These are phyloP conservation scores for Aspergillus conjunctus DNA, from an alignment of 495 filamentous ascomycete species.

Conservation along the genomic window DNA sequence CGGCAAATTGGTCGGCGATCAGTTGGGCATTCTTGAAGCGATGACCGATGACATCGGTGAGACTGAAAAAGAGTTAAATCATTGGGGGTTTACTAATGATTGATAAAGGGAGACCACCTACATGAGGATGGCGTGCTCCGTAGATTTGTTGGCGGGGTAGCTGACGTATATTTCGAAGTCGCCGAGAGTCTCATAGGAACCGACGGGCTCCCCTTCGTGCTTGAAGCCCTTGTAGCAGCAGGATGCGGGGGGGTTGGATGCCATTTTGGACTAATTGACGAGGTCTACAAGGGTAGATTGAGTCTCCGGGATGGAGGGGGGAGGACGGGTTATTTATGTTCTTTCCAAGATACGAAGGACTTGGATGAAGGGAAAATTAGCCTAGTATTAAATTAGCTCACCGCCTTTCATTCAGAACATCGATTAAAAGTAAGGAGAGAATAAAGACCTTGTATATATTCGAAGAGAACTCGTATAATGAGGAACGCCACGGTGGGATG, in stretches of 20 bases:
- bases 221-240: slow-evolving; percentile 17
- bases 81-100: too few species aligned
- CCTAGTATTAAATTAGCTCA: too few species aligned
- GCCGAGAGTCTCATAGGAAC: slow-evolving; percentile 24
- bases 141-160: slow-evolving; percentile 32
- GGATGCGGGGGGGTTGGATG: slow-evolving; percentile 7
- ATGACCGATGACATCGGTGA: slow-evolving; percentile 38
- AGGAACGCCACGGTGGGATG: too few species aligned
- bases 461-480: too few species aligned
- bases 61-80: background rate
- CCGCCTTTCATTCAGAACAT: too few species aligned
- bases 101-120: background rate
- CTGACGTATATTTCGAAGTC: slow-evolving; percentile 30
- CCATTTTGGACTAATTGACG: background rate
- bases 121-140: slow-evolving; percentile 32
- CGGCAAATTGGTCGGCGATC: slow-evolving; percentile 71
- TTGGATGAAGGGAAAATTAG: too few species aligned
- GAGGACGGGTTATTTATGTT: too few species aligned
- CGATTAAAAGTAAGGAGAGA: too few species aligned
- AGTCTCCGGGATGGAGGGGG: background rate
- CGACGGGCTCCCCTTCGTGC: slow-evolving; percentile 31
- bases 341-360: too few species aligned
- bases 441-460: too few species aligned
- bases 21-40: slow-evolving; percentile 34
- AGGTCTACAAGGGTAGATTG: background rate